Evolutionary conservation across 108 stramenopile genomes (phyloP).

Genomic region (Nitzschia palea): DNA sequence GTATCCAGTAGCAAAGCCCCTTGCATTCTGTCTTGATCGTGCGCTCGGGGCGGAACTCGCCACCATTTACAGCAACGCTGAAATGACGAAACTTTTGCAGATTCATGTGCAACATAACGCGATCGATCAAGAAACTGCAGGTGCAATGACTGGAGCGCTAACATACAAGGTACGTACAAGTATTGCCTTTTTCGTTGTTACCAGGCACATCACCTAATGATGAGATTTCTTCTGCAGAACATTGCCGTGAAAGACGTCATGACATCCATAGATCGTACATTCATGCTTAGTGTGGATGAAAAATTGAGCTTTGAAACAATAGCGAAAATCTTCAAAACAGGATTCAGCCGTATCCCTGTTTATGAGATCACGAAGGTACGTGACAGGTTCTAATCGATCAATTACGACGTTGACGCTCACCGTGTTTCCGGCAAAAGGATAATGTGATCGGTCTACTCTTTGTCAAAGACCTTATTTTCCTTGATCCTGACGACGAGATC

Average conservation of each 20-base stretch:
- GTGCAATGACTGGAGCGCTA: constrained; percentile 94
- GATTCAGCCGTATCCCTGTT: constrained; percentile 92
- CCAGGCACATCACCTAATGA: not conserved
- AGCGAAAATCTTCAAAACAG: constrained; percentile 93
- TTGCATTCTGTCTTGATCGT: constrained; percentile 70
- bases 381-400: not conserved
- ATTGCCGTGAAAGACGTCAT: constrained; percentile 89
- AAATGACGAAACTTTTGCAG: constrained; percentile 90
- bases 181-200: not conserved
- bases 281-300: constrained; percentile 91
- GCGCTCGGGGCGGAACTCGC: constrained; percentile 91
- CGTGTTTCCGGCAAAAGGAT: constrained; percentile 38
- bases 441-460: constrained; percentile 95
- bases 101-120: constrained; percentile 87
- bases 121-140: constrained; percentile 85
- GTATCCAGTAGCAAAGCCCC: constrained; percentile 72
- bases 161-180: constrained; percentile 52
- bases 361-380: constrained; percentile 68
- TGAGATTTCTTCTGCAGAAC: constrained; percentile 24
- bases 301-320: constrained; percentile 91
- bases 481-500: constrained; percentile 94
- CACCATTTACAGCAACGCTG: constrained; percentile 83
- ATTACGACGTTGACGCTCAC: not conserved
- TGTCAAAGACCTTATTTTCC: constrained; percentile 98
- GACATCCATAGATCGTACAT: constrained; percentile 91